phyloP scores from a whole-genome alignment of 768 basidiomycete species.

The Collybia sordida region DNA sequence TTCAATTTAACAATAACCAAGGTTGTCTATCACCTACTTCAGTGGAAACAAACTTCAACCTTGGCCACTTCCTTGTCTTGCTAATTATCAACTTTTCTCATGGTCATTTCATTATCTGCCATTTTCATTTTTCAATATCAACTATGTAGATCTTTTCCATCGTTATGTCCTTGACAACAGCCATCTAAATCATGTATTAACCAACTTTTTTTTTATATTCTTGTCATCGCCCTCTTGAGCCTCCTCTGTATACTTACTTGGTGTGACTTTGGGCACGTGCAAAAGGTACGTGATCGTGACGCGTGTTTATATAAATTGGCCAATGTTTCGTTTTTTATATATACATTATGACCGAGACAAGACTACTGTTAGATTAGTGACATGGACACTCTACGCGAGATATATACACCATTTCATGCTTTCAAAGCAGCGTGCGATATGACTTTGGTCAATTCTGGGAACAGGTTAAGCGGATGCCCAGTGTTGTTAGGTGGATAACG shows the following conservation, averaged over 20 bases:
- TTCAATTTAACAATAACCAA: too few relatives aligned
- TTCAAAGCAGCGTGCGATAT: conserved; percentile 66
- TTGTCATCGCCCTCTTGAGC: not conserved
- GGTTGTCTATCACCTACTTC: too few relatives aligned
- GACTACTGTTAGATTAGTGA: conserved; percentile 4
- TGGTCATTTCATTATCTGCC: too few relatives aligned
- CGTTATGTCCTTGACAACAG: not conserved
- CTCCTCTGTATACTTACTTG: conserved; percentile 4
- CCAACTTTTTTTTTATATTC: not conserved
- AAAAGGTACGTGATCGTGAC: conserved; percentile 23
- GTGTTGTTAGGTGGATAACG: conserved; percentile 25
- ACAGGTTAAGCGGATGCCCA: conserved; percentile 5
- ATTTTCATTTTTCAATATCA: not conserved
- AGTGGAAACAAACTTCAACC: too few relatives aligned
- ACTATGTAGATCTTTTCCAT: not conserved
- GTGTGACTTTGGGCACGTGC: conserved; percentile 23
- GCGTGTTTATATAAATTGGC: not conserved
- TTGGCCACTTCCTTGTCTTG: too few relatives aligned
- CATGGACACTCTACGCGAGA: not conserved
- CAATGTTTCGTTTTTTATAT: not conserved
- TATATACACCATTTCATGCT: conserved; percentile 34
- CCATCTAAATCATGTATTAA: not conserved
- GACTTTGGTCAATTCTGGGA: conserved; percentile 70
- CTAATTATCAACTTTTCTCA: too few relatives aligned
- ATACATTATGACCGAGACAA: not conserved